phyloP scores from a whole-genome alignment of 257 asterid species.

The Nicotiana sylvestris region DNA sequence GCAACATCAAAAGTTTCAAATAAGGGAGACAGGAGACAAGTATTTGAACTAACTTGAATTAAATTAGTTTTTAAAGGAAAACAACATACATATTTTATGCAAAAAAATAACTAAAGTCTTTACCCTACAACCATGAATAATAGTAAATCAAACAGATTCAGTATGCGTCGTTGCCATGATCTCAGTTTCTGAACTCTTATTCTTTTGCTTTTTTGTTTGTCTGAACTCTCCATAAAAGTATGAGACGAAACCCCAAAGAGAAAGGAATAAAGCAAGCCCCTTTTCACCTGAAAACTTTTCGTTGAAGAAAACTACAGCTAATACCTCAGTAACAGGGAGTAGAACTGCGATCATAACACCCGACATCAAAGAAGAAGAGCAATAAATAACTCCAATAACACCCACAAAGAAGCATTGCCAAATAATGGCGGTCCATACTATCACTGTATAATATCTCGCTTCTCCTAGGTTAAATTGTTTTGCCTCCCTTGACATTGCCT shows the following conservation, averaged over 20 bases:
- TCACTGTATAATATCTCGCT: background rate
- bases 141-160: background rate
- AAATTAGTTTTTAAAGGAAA: background rate
- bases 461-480: background rate
- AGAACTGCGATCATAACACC: background rate
- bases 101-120: no score
- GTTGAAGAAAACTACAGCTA: constrained; percentile 3
- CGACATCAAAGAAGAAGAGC: background rate
- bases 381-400: constrained; percentile 8
- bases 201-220: background rate
- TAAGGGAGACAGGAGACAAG: background rate
- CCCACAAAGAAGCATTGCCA: constrained; percentile 14
- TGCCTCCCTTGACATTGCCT: constrained; percentile 5
- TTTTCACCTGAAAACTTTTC: constrained; percentile 9
- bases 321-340: constrained; percentile 6
- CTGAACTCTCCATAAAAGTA: constrained; percentile 10
- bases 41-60: no score
- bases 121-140: background rate
- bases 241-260: constrained; percentile 12
- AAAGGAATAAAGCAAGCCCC: background rate
- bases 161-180: background rate
- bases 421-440: background rate
- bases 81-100: background rate
- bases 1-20: background rate
- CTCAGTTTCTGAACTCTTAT: background rate